A percentile compares a stretch with the other conserved stretches of the same genome.
These are phyloP conservation scores for Cyclotella distinguenda DNA, from an alignment of 108 stramenopile genomes.

Conservation along the genomic window DNA sequence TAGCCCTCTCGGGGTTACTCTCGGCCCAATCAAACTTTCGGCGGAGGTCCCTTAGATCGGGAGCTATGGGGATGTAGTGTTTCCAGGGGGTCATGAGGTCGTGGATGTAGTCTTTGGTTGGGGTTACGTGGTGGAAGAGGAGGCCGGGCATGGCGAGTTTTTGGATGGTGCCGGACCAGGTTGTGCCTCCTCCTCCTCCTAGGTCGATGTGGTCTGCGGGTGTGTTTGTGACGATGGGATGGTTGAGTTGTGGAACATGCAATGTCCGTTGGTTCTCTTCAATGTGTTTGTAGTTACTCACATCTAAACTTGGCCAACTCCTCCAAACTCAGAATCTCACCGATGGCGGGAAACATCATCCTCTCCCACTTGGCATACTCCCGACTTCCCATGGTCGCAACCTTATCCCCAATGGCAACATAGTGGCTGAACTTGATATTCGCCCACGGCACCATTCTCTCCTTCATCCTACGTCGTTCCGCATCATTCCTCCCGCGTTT, in stretches of 20 bases:
- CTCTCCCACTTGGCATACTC: conserved; percentile 21
- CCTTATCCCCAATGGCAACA: conserved; percentile 1
- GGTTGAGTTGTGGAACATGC: neutral
- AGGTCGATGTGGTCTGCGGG: conserved; percentile 31
- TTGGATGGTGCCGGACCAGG: conserved; percentile 32
- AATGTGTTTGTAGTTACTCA: conserved; percentile 1
- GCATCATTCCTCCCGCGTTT: neutral
- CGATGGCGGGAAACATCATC: conserved; percentile 15
- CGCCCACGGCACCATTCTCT: conserved; percentile 5
- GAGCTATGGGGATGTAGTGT: conserved; percentile 28
- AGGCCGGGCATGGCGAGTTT: conserved; percentile 41
- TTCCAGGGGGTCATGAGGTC: conserved; percentile 17
- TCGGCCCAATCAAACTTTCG: conserved; percentile 47
- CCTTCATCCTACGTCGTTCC: conserved; percentile 1
- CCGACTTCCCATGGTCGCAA: neutral
- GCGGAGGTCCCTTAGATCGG: conserved; percentile 31
- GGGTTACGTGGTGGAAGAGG: conserved; percentile 33
- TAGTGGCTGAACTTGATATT: conserved; percentile 26
- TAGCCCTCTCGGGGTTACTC: conserved; percentile 20
- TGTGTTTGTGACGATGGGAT: neutral
- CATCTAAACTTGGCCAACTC: conserved; percentile 18
- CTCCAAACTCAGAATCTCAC: conserved; percentile 3
- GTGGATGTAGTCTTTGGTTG: conserved; percentile 35
- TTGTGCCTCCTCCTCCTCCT: conserved; percentile 36
- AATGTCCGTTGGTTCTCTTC: neutral